phyloP scores from a whole-genome alignment of 345 rosid species.

The Corymbia maculata region DNA sequence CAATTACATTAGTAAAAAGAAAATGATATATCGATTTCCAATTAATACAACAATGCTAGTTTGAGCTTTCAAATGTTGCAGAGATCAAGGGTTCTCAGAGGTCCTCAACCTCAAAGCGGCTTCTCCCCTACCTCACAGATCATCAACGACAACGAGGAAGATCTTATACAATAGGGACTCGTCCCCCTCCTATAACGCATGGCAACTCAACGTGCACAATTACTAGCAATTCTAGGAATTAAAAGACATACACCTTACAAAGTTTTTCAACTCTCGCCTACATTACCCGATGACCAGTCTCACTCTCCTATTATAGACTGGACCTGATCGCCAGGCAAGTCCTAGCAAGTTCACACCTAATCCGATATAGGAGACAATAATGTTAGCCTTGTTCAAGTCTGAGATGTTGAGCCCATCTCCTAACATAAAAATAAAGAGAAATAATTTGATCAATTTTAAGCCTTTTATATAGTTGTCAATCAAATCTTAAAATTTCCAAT shows the following conservation, averaged over 20 bases:
- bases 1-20: neutral
- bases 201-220: too few species aligned
- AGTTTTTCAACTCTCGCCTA: too few species aligned
- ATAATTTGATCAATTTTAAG: rapidly evolving
- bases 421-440: neutral
- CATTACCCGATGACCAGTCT: too few species aligned
- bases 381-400: neutral
- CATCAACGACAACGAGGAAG: too few species aligned
- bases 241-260: too few species aligned
- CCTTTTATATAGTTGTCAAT: neutral
- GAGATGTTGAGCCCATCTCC: neutral
- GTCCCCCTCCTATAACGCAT: too few species aligned
- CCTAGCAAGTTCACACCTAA: too few species aligned
- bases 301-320: too few species aligned
- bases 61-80: neutral
- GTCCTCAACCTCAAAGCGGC: too few species aligned
- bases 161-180: too few species aligned
- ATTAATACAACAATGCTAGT: neutral
- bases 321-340: rapidly evolving
- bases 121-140: too few species aligned
- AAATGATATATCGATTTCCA: neutral
- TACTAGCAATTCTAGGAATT: too few species aligned
- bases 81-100: neutral
- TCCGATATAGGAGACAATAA: neutral
- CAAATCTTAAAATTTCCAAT: neutral